Percentiles rank a stretch among this genome's conserved stretches.
phyloP scores from a whole-genome alignment of 306 rosid species.

The Abrus precatorius region DNA sequence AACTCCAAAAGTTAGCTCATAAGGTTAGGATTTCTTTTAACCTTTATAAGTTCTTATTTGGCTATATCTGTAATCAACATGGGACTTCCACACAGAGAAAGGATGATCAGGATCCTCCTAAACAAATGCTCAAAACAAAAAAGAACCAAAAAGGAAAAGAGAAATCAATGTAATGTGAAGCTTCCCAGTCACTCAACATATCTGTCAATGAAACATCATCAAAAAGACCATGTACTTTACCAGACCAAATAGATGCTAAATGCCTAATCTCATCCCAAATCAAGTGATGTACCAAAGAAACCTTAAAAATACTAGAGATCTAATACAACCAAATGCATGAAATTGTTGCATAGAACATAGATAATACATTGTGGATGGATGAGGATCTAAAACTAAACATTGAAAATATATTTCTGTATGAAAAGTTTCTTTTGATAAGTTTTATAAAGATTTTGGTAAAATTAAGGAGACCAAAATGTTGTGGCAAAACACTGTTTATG shows the following conservation, averaged over 20 bases:
- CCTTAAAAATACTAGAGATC: neutral
- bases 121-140: neutral
- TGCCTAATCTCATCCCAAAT: neutral
- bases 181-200: neutral
- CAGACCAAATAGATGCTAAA: neutral
- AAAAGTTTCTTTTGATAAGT: neutral
- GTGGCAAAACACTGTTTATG: neutral
- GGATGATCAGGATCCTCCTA: neutral
- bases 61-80: too few species aligned
- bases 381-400: neutral
- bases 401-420: neutral
- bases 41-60: too few species aligned
- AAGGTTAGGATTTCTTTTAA: too few species aligned
- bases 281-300: neutral
- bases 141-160: neutral
- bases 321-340: neutral
- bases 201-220: neutral
- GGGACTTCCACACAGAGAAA: neutral
- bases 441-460: neutral
- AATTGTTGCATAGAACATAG: neutral
- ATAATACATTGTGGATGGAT: neutral
- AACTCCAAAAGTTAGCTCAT: too few species aligned
- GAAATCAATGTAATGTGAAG: neutral
- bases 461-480: neutral
- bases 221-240: neutral